A percentile compares a stretch with the other conserved stretches of the same genome.
Conservation (phyloP, 75 land plant genomes). For the Picea glauca region DNA sequence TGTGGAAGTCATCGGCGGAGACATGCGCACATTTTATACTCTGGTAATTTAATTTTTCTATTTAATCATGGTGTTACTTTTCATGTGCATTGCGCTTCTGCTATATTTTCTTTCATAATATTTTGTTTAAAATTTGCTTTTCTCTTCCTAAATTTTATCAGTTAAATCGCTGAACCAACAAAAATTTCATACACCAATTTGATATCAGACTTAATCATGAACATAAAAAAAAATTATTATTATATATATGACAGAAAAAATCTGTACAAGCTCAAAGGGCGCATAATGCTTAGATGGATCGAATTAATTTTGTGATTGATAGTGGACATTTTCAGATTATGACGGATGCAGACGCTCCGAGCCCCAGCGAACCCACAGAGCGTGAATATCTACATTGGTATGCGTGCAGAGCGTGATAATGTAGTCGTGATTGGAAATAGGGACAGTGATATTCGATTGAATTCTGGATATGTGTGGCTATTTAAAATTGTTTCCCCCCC, state of each 20-base stretch:
- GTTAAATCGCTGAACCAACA: too few species aligned
- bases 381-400: constrained; percentile 79
- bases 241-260: background rate
- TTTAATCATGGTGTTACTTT: background rate
- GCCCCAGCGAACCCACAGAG: constrained; percentile 71
- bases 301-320: background rate
- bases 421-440: too few species aligned
- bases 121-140: too few species aligned
- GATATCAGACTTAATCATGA: too few species aligned
- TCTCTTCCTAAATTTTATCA: too few species aligned
- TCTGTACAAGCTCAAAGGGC: background rate
- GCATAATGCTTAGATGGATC: background rate
- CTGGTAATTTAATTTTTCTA: background rate
- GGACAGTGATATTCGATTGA: too few species aligned
- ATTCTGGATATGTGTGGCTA: background rate
- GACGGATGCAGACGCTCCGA: constrained; percentile 81
- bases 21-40: constrained; percentile 3
- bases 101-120: background rate
- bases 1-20: background rate
- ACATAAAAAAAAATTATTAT: too few species aligned
- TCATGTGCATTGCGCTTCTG: background rate
- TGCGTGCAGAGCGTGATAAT: background rate
- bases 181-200: too few species aligned
- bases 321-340: constrained; percentile 34
- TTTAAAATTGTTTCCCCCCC: too few species aligned